Evolutionary conservation across 495 filamentous ascomycete species (phyloP), one percentile per base, ranked within the genome.

Genomic region (Daldinia concentrica): DNA sequence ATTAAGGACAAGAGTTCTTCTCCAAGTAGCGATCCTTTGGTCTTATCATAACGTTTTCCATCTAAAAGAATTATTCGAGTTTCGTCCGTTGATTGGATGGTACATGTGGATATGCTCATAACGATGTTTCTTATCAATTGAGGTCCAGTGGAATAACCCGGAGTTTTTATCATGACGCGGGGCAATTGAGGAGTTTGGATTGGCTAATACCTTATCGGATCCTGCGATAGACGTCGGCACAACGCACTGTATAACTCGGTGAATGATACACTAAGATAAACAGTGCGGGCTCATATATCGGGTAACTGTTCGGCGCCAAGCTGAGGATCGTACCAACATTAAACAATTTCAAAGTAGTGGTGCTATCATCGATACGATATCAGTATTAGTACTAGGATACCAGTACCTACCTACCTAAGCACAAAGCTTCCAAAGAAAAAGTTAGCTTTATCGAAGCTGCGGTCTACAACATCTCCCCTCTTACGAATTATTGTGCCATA

Each of bases 311-410:
- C 74, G 64, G 61, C 61, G 43, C 68, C 68, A 57, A 54, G 55
- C 55, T 36, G 48, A 41, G 69, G 66, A 75, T 75, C 70, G 56
- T 71, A 74, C 74, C 67, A 74, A 60, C 34, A 14, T 43, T 61
- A 64, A 66, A 61, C 71, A 55, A 71, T 58, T 74, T 65, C 24
- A 17, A 58, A 14, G 34, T 58, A 62, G 61, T 72, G 64, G 69
- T 61, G 69, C 64, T 60, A 72, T 64, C 69, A 68, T 72, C 48
- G 64, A 64, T 72, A 68, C 56, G 60, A 64, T 67, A 67, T 41
- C 51, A 48, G 9, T 34, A 26, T 39, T 26, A 36, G 34, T 36
- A 34, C 32, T 9, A 11, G 32, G n/a, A n/a, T 29, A 29, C 27
- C 4, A 29, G 27, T 34, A 36, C 32, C n/a, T 50, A 36, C 32